Percentiles rank a stretch among this genome's conserved stretches.
These are phyloP conservation scores for Pyrenochaeta sp. DNA, from an alignment of 2,329 filamentous ascomycete species.

Conservation along the genomic window DNA sequence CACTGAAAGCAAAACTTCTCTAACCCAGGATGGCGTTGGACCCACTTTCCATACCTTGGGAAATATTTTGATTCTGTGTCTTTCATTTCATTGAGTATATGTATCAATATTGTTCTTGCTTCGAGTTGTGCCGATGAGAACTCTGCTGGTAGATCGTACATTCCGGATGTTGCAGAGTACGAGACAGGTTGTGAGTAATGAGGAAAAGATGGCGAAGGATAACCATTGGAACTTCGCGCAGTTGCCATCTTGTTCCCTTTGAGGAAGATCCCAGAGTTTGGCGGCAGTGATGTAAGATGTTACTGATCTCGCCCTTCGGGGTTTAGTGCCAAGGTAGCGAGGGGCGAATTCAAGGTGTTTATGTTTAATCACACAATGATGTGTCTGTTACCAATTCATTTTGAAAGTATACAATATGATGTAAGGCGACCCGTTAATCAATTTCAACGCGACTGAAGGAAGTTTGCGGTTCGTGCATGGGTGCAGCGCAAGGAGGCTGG, in stretches of 20 bases:
- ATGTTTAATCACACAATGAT: too few relatives aligned
- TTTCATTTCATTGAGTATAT: constrained; percentile 28
- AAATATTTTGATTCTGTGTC: constrained; percentile 22
- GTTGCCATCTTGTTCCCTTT: constrained; percentile 5
- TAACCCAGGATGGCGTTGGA: constrained; percentile 26
- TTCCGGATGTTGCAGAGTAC: constrained; percentile 5
- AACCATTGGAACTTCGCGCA: background rate
- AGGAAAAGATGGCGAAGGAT: background rate
- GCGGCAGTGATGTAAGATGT: constrained; percentile 1
- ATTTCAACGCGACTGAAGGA: background rate
- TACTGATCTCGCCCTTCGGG: constrained; percentile 3
- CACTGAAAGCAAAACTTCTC: constrained; percentile 26
- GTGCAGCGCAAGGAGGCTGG: background rate
- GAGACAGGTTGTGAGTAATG: background rate
- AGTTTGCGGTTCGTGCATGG: background rate
- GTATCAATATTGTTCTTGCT: constrained; percentile 30
- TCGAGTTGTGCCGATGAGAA: constrained; percentile 28
- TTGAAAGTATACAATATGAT: background rate
- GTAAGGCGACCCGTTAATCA: background rate
- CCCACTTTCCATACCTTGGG: constrained; percentile 28
- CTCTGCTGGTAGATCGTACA: constrained; percentile 16
- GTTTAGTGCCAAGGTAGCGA: constrained; percentile 9
- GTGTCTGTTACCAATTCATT: background rate
- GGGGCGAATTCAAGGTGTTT: background rate
- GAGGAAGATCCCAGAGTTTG: background rate